Base-by-base conservation (phyloP, 225 moss, liverwort and hornwort genomes). In the Polytrichum formosum region DNA sequence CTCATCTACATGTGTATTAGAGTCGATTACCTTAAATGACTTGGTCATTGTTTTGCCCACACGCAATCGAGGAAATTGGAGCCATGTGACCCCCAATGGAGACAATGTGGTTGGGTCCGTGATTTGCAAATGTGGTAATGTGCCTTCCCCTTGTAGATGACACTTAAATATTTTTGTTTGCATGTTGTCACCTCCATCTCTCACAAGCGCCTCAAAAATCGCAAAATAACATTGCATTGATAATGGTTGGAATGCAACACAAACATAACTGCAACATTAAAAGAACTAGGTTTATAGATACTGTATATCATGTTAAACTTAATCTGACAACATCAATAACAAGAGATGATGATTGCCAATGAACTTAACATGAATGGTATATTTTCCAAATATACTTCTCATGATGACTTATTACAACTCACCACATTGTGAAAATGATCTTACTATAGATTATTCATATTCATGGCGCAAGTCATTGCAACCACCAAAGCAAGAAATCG, bases 111-210 rank as follows among this genome's bases (percentile, higher is more conserved):
- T 80, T 53, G 96, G 96, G 72, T 87, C 73, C 53, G 80, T 81
- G 5, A 96, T 81, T 74, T 93, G 90, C 21, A 96, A 72, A 56
- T 93, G 79, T 1, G 96, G 96, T 63, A 96, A 80, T 46, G 93
- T 93, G 56, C 96, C 96, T 75, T 93, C 93, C 64, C 96, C 96
- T 79, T 27, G 85, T 9, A 96, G 20, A 55, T 91, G 88, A n/a
- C 90, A 96, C 76, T 84, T 91, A 19, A 96, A 96, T 7, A 69
- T 86, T 76, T 90, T 96, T 2, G 87, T 90, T 63, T 80, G 83
- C 25, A 86, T 78, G 23, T 91, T 79, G 28, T 96, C 91, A 55
- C 86, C 91, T 63, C 91, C 90, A 83, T 90, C 78, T 75, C 85
- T 82, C n/a, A 93, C 93, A 68, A 77, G 7, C 1, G 93, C 93